Conservation (phyloP, 1,139 yeast species). For the Debaryomyces nepalensis region DNA sequence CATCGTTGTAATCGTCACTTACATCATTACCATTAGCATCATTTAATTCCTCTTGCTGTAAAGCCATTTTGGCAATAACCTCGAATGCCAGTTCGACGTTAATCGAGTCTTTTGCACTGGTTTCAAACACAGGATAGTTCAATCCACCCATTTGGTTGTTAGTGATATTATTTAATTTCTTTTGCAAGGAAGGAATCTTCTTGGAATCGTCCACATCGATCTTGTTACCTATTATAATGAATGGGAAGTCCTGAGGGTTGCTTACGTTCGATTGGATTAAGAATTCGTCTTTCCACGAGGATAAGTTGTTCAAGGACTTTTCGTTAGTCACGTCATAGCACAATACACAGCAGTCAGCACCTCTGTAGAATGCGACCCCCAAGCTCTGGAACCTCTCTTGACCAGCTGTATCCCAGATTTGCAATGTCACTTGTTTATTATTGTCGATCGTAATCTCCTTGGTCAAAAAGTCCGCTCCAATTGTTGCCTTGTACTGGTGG, state of each 20-base stretch:
- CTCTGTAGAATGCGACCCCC: slow-evolving; percentile 97
- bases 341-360: slow-evolving; percentile 97
- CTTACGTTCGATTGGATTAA: slow-evolving; percentile 89
- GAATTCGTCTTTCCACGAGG: slow-evolving; percentile 95
- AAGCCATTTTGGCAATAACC: slow-evolving; percentile 92
- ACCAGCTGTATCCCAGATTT: slow-evolving; percentile 99
- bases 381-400: slow-evolving; percentile 96
- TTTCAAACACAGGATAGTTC: slow-evolving; percentile 89
- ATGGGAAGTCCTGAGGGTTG: slow-evolving; percentile 95
- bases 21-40: slow-evolving; percentile 83
- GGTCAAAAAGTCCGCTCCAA: slow-evolving; percentile 96
- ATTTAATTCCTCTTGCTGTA: slow-evolving; percentile 87
- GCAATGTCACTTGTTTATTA: slow-evolving; percentile 73
- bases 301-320: slow-evolving; percentile 86
- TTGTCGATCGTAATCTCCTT: slow-evolving; percentile 87
- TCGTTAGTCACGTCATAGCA: slow-evolving; percentile 94
- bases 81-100: slow-evolving; percentile 96
- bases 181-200: slow-evolving; percentile 73
- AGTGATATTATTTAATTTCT: slow-evolving; percentile 86
- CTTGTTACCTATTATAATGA: slow-evolving; percentile 92
- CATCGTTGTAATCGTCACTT: slow-evolving; percentile 84
- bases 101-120: slow-evolving; percentile 92
- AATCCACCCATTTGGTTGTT: slow-evolving; percentile 72
- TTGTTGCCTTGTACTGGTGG: slow-evolving; percentile 96
- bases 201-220: slow-evolving; percentile 92